A percentile compares a stretch with the other conserved stretches of the same genome.
Conservation (phyloP, 345 rosid genomes). For the Microthlaspi erraticum region DNA sequence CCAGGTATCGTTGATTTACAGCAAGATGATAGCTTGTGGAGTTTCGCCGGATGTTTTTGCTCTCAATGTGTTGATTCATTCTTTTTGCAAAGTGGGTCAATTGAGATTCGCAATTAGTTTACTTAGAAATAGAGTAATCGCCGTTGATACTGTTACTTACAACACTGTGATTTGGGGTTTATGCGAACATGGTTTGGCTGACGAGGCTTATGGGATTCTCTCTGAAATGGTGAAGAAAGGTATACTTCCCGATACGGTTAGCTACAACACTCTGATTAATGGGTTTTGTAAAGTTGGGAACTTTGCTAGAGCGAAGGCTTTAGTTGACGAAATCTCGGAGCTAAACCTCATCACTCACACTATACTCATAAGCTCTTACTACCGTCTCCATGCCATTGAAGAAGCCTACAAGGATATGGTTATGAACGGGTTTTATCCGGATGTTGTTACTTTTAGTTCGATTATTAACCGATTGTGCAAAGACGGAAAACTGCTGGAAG, state of each 20-base stretch:
- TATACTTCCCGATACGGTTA: conserved; percentile 60
- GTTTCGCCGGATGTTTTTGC: conserved; percentile 65
- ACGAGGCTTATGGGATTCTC: conserved; percentile 63
- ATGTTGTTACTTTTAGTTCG: conserved; percentile 78
- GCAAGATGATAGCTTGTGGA: conserved; percentile 71
- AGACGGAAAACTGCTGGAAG: conserved; percentile 62
- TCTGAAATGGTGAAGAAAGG: conserved; percentile 79
- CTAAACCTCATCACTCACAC: conserved; percentile 70
- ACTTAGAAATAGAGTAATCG: conserved; percentile 53
- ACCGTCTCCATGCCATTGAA: conserved; percentile 59
- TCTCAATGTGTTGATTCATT: conserved; percentile 75
- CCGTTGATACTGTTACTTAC: conserved; percentile 67
- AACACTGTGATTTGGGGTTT: conserved; percentile 86
- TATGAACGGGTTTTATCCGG: conserved; percentile 61
- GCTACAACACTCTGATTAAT: conserved; percentile 73
- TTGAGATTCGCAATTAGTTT: conserved; percentile 60
- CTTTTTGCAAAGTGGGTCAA: conserved; percentile 75
- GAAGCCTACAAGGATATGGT: conserved; percentile 77
- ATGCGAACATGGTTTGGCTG: conserved; percentile 64
- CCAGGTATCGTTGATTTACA: conserved; percentile 68
- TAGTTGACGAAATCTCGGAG: conserved; percentile 62
- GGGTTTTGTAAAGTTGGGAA: conserved; percentile 79
- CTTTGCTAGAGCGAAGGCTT: conserved; percentile 60
- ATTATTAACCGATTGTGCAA: conserved; percentile 77
- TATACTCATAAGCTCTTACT: conserved; percentile 68